These are phyloP conservation scores for Penicillium sp. DNA, from an alignment of 2,329 filamentous ascomycete genomes.

Conservation along the genomic window DNA sequence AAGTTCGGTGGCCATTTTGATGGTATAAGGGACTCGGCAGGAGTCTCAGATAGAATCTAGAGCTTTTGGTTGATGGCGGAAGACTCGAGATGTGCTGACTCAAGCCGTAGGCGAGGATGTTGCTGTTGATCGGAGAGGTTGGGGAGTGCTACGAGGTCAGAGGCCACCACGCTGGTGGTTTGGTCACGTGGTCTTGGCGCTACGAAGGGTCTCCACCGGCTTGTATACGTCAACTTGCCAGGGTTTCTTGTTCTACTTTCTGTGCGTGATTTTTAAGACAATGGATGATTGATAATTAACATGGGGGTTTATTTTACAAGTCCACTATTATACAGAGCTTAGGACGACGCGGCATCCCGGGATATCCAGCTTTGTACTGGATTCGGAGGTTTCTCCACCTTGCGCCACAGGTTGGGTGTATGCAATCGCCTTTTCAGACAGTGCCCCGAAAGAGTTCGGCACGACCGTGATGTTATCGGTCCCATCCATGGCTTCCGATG, in stretches of 20 bases:
- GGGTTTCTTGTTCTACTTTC: background rate
- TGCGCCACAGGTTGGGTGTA: conserved; percentile 35
- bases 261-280: too few relatives aligned
- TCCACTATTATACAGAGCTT: conserved; percentile 19
- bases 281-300: conserved; percentile 9
- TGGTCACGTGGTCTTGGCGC: conserved; percentile 45
- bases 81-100: conserved; percentile 28
- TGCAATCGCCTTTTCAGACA: conserved; percentile 49
- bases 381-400: conserved; percentile 18
- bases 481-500: background rate
- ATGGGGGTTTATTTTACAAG: background rate
- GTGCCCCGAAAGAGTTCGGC: conserved; percentile 45
- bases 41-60: conserved; percentile 22
- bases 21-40: conserved; percentile 24
- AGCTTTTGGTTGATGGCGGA: conserved; percentile 28
- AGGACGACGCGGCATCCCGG: conserved; percentile 40
- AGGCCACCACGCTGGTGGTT: conserved; percentile 45
- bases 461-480: conserved; percentile 33
- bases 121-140: conserved; percentile 40
- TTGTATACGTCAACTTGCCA: conserved; percentile 14
- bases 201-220: conserved; percentile 5
- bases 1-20: conserved; percentile 77
- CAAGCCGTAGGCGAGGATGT: conserved; percentile 34
- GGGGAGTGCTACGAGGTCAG: conserved; percentile 41
- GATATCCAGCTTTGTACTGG: conserved; percentile 44